A percentile compares a stretch with the other conserved stretches of the same genome.
phyloP scores from a whole-genome alignment of 768 basidiomycete species.

The Amanita brunnescens region DNA sequence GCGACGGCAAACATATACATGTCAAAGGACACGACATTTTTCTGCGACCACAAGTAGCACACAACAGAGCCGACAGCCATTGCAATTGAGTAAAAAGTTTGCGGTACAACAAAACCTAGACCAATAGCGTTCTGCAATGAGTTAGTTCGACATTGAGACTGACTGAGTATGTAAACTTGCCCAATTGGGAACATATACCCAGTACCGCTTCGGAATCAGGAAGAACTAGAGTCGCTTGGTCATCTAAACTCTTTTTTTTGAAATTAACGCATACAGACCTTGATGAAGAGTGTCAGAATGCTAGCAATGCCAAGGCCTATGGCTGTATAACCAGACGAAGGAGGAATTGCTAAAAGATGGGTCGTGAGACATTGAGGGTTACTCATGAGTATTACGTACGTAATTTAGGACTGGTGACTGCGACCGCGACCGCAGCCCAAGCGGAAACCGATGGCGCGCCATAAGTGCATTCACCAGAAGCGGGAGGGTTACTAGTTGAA shows the following conservation, averaged over 20 bases:
- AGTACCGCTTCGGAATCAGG: constrained; percentile 41
- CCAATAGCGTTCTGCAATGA: constrained; percentile 35
- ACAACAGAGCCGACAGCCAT: constrained; percentile 42
- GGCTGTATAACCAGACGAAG: constrained; percentile 48
- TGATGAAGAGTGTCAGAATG: constrained; percentile 35
- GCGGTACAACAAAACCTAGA: constrained; percentile 46
- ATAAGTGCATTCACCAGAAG: constrained; percentile 34
- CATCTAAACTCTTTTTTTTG: background rate
- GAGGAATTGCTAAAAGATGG: constrained; percentile 37
- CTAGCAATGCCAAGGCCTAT: constrained; percentile 42
- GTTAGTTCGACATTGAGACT: background rate
- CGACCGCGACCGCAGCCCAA: constrained; percentile 48
- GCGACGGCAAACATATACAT: constrained; percentile 53
- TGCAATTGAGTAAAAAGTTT: constrained; percentile 40
- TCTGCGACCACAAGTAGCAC: constrained; percentile 40
- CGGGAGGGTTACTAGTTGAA: constrained; percentile 17
- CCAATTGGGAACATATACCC: constrained; percentile 45
- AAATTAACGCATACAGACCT: constrained; percentile 15
- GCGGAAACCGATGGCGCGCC: constrained; percentile 47
- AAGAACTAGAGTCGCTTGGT: background rate
- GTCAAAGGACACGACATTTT: constrained; percentile 35
- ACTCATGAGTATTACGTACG: constrained; percentile 21
- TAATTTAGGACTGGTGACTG: constrained; percentile 39
- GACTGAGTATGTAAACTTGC: constrained; percentile 10
- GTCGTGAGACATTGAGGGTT: background rate